Evolutionary conservation across 257 asterid genomes (phyloP).

Genomic region (Solanum pennellii): DNA sequence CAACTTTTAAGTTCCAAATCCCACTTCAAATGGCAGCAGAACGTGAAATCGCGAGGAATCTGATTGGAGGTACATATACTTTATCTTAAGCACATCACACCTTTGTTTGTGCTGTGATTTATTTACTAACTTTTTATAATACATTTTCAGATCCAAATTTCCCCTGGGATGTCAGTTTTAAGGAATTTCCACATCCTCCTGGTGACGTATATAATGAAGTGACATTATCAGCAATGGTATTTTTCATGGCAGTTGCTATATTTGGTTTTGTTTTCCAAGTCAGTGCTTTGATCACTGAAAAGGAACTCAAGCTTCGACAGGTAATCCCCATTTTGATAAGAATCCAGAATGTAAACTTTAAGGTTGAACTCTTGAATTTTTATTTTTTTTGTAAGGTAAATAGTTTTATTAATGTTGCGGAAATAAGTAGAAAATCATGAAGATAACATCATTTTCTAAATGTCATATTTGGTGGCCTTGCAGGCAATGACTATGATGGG

Average conservation of each 20-base stretch:
- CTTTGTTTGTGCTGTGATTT: not conserved
- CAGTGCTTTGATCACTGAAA: constrained; percentile 63
- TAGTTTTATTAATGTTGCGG: not conserved
- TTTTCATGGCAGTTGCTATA: constrained; percentile 86
- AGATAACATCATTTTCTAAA: not conserved
- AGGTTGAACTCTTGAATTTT: not conserved
- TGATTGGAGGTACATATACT: constrained; percentile 48
- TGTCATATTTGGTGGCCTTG: not conserved
- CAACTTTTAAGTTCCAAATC: constrained; percentile 73
- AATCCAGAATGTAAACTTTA: not conserved
- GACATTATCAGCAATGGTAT: constrained; percentile 8
- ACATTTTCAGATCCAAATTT: constrained; percentile 50
- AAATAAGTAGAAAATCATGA: not conserved
- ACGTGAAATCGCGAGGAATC: constrained; percentile 71
- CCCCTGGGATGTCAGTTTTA: constrained; percentile 56
- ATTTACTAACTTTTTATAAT: not conserved
- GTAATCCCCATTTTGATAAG: constrained; percentile 14
- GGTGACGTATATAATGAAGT: not conserved
- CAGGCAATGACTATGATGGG: constrained; percentile 99
- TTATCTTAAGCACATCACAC: not conserved
- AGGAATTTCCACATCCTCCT: constrained; percentile 82
- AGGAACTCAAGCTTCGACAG: constrained; percentile 92
- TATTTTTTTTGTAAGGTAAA: not conserved
- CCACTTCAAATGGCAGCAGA: constrained; percentile 96
- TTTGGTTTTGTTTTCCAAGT: constrained; percentile 86